Base-by-base conservation (phyloP, 768 basidiomycete genomes). In the Tylopilus subfusipes region DNA sequence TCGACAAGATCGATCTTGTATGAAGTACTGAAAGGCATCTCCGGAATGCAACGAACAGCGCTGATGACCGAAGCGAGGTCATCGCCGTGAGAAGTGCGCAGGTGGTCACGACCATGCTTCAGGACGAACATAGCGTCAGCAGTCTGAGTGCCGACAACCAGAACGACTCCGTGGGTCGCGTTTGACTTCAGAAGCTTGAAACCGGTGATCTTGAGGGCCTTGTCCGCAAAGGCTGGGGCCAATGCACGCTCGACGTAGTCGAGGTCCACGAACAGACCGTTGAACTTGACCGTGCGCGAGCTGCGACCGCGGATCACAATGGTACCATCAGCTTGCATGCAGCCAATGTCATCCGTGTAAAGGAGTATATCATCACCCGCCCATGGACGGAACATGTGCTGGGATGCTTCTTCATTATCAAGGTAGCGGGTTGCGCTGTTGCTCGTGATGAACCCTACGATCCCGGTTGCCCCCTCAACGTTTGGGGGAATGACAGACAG, bases 321-420 rank as follows among this genome's bases (percentile, higher is more conserved):
- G 30, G 58, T 59, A 7, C 58, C 58, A 22, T 59, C 58, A 10
- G 22, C 58, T 31, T 60, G 58, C 58, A 59, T 59, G 58, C 52
- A 60, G 14, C 58, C 58, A 25, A 59, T 27, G 38, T 59, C 58
- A 21, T 60, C 48, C 6, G 58, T 59, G 33, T 60, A 59, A 29
- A 59, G 47, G 12, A 59, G 58, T 5, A 46, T 49, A 19, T 59
- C 38, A 30, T 60, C 48, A 29, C 58, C 58, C 22, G 43, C 38
- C 52, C 58, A 60, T 14, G 58, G 43, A 46, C 58, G 58, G 43
- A 59, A 59, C 58, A 60, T 59, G 18, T 59, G 33, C 24, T 29
- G 58, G 27, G 58, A 55, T 34, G 48, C 58, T 24, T 55, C 52
- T 42, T 55, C 52, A n/a, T 59, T 49, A 39, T 55, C 52, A 29